Base-by-base conservation (phyloP, 768 basidiomycete species). In the Ramaria sp. region DNA sequence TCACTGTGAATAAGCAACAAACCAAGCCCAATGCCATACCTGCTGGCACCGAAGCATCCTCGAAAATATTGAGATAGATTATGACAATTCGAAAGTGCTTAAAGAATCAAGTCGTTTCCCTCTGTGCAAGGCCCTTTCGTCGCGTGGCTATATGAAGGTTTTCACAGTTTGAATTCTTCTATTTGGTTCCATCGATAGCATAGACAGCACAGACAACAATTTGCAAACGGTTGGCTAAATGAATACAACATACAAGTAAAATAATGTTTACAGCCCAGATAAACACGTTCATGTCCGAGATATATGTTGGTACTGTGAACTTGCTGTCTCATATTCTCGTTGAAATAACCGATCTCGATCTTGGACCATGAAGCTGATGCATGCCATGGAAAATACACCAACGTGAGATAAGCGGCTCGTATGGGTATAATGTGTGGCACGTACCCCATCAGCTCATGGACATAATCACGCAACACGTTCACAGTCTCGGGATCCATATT, bases 401-500 rank as follows among this genome's bases (percentile, higher is more conserved):
- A 18, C 10, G 12, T 18, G 42, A n/a, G 12, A 10, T 43, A n/a
- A 18, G 24, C 5, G 8, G 32, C 8, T 9, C 32, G 13, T 9
- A 34, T 34, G 32, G 3, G 8, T 16, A n/a, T n/a, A 25, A 15
- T n/a, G 20, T 16, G 15, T 13, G 18, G 36, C 7, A 24, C 81
- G 55, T 57, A 96, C 93, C 69, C 68, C 62, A 98, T 74, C 56
- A 99, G 71, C 64, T 96, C 92, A 56, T 88, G 86, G 58, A 90
- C 82, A 66, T 97, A 92, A 61, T 97, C 94, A 58, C 85, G 73
- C 13, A 99, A 78, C 6, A 96, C 72, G 22, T 69, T 70, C 18
- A 94, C 83, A 12, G 88, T 88, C 64, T 95, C 93, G 2, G 81
- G 71, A 63, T 99, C 95, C 75, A 98, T 83, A n/a, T 79, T 82